These are phyloP conservation scores for Torrubiella hemipterigena DNA, from an alignment of 2,329 filamentous ascomycete genomes.

Conservation along the genomic window DNA sequence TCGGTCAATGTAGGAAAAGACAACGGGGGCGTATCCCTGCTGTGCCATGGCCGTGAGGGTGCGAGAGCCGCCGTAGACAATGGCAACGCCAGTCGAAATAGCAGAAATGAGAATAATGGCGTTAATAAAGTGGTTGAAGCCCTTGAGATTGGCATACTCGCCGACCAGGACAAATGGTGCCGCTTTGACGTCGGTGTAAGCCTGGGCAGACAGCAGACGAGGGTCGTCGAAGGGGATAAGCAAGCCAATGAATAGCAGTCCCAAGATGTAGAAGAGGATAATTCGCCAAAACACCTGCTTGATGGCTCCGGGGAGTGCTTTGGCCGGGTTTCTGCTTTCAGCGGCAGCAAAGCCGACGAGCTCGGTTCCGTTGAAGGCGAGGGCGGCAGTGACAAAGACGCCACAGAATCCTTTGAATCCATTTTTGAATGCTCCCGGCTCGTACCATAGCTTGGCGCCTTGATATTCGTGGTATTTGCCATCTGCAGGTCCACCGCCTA, in stretches of 20 bases:
- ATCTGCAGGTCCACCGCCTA: conserved; percentile 44
- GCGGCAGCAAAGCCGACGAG: conserved; percentile 64
- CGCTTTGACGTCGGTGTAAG: conserved; percentile 23
- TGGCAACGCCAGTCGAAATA: conserved; percentile 45
- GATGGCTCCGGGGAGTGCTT: conserved; percentile 66
- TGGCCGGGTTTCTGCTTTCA: conserved; percentile 57
- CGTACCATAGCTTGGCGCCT: conserved; percentile 36
- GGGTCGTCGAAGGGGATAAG: conserved; percentile 32
- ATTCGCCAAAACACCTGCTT: conserved; percentile 63
- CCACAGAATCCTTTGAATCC: conserved; percentile 65
- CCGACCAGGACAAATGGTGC: conserved; percentile 49
- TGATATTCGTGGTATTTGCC: conserved; percentile 33
- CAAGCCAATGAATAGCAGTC: conserved; percentile 39
- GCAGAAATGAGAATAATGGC: conserved; percentile 46
- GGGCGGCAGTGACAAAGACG: conserved; percentile 62
- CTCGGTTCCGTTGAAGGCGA: conserved; percentile 62
- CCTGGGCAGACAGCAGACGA: conserved; percentile 32
- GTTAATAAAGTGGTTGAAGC: conserved; percentile 47
- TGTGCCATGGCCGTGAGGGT: conserved; percentile 47
- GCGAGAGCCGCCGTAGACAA: conserved; percentile 46
- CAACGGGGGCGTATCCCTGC: conserved; percentile 43
- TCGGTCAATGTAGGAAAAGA: conserved; percentile 46
- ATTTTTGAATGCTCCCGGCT: conserved; percentile 50
- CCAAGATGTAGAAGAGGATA: conserved; percentile 41
- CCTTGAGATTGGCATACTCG: conserved; percentile 36